These are phyloP conservation scores for Solanum hybrid DNA, from an alignment of 305 asterid genomes.

Conservation along the genomic window DNA sequence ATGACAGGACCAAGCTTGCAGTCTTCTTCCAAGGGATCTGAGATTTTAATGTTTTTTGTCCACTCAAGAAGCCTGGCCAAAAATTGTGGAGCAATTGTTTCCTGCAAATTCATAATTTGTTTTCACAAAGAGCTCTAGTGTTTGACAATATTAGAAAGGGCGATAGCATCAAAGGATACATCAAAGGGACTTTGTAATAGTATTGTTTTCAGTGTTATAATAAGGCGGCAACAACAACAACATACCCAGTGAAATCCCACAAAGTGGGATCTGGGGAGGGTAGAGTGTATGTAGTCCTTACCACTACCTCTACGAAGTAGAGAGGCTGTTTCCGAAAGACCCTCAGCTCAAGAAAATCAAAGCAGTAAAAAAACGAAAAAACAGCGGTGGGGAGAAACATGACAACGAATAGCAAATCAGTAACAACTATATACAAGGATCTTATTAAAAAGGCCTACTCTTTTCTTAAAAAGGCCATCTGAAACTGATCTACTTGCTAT, in stretches of 20 bases:
- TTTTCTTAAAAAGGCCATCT: background rate
- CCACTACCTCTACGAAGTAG: background rate
- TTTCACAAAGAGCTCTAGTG: background rate
- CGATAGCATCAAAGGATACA: background rate
- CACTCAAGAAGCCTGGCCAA: slow-evolving; percentile 35
- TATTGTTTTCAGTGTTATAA: background rate
- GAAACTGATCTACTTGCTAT: background rate
- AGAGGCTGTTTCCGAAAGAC: background rate
- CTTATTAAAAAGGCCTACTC: background rate
- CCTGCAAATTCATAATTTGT: slow-evolving; percentile 24
- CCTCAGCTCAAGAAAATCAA: background rate
- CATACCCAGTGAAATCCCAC: background rate
- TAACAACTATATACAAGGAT: background rate
- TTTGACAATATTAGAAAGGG: background rate
- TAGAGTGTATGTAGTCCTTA: no score
- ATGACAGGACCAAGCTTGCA: slow-evolving; percentile 47
- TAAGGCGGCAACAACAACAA: background rate
- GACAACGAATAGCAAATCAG: background rate
- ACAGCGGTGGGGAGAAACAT: background rate
- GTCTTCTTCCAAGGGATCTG: slow-evolving; percentile 43
- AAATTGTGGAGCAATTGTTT: slow-evolving; percentile 35
- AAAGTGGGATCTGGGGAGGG: background rate
- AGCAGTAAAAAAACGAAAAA: background rate
- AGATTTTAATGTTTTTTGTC: slow-evolving; percentile 33
- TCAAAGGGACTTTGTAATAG: background rate